phyloP scores from a whole-genome alignment of 1,284 basidiomycete genomes.

The Ganoderma sinense region DNA sequence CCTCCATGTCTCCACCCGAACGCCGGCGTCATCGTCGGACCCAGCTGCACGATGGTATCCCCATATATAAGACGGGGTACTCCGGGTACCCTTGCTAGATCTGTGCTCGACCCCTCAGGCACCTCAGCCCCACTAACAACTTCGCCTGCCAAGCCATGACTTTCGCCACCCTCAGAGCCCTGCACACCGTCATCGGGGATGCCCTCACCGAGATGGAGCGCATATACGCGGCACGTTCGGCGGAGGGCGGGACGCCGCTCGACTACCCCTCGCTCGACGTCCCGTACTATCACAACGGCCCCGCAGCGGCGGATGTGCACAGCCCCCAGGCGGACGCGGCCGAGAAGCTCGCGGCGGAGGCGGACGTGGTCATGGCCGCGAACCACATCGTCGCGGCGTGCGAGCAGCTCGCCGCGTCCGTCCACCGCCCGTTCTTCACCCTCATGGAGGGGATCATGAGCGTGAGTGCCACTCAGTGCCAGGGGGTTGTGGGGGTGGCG shows the following conservation, averaged over 20 bases:
- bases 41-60: too few species aligned
- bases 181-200: constrained; percentile 70
- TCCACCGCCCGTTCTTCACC: constrained; percentile 70
- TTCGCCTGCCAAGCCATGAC: constrained; percentile 57
- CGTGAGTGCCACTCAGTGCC: constrained; percentile 46
- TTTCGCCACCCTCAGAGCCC: constrained; percentile 65
- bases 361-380: constrained; percentile 63
- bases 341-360: constrained; percentile 35
- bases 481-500: neutral
- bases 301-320: constrained; percentile 38
- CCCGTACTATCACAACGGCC: constrained; percentile 52
- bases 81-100: neutral
- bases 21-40: neutral
- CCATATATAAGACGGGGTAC: neutral
- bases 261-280: constrained; percentile 70
- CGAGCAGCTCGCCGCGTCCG: constrained; percentile 66
- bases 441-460: constrained; percentile 72
- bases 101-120: neutral
- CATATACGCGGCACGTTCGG: constrained; percentile 51
- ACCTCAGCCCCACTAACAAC: neutral
- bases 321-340: constrained; percentile 20
- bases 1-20: neutral
- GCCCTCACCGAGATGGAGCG: constrained; percentile 73
- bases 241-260: constrained; percentile 58
- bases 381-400: constrained; percentile 71